Conservation (phyloP, 1,139 yeast genomes). For the Taiozyma sp. region DNA sequence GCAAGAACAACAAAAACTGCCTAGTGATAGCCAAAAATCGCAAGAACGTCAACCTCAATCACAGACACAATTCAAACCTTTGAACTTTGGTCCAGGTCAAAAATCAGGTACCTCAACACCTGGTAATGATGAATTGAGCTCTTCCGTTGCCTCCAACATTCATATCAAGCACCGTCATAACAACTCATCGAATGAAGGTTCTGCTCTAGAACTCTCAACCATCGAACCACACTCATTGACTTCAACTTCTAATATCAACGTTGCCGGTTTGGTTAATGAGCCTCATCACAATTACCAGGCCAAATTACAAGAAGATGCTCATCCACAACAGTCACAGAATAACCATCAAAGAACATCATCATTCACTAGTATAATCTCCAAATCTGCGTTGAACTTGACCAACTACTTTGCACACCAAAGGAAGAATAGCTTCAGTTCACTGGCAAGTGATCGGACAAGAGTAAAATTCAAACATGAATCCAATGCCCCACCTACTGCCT, state of each 20-base stretch:
- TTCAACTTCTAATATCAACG: slow-evolving; percentile 23
- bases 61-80: neutral
- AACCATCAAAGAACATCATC: slow-evolving; percentile 19
- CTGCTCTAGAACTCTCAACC: slow-evolving; percentile 16
- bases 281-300: slow-evolving; percentile 12
- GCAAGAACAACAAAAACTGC: slow-evolving; percentile 14
- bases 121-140: slow-evolving; percentile 8
- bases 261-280: slow-evolving; percentile 20
- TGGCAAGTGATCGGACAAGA: slow-evolving; percentile 30
- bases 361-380: slow-evolving; percentile 27
- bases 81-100: neutral
- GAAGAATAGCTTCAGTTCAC: slow-evolving; percentile 32
- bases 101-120: slow-evolving; percentile 6
- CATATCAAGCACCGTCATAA: slow-evolving; percentile 15
- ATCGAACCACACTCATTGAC: slow-evolving; percentile 18
- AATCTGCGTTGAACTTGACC: slow-evolving; percentile 32
- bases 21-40: slow-evolving; percentile 1
- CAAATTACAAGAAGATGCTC: slow-evolving; percentile 6
- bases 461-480: slow-evolving; percentile 35
- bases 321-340: neutral
- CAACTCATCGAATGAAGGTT: slow-evolving; percentile 1
- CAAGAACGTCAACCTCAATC: neutral
- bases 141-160: slow-evolving; percentile 16
- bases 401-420: slow-evolving; percentile 28
- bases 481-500: slow-evolving; percentile 49